Evolutionary conservation across 1,284 basidiomycete genomes (phyloP), one percentile per base, ranked within the genome.

Genomic region (Austroboletus niveus): DNA sequence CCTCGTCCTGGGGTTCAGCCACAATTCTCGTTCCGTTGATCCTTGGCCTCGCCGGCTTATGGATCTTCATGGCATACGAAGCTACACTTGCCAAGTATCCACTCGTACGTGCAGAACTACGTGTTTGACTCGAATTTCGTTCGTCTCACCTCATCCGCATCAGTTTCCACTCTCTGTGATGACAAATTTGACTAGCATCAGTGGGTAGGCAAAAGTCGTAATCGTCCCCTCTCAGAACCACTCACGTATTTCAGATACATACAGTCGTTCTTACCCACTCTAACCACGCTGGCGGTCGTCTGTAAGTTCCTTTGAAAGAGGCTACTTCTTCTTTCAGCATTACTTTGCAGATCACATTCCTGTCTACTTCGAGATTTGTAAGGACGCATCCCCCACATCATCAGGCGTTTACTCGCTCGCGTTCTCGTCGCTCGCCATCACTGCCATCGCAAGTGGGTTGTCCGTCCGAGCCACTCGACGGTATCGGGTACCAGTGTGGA

Each of bases 141-240:
- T n/a, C 12, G 34, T 17, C 27, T 55, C 4, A 45, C 8, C 27
- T 6, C 1, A 9, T 39, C 20, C 38, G 11, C 8, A 41, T 14
- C 14, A 60, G 59, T 46, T 60, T 8, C 59, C 56, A 3, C 29
- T 56, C 17, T 47, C 52, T 2, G 5, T 60, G 32, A 39, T 60
- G 49, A 58, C 52, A 30, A 60, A 59, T 20, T 2, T 36, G 34
- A 59, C 56, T 7, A 55, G 56, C 22, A 15, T 52, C 32, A 59
- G 57, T 31, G 57, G 57, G 55, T 60, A 35, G 38, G 56, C 6
- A 29, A 20, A 31, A 22, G 40, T 20, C 15, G 1, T 10, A 20
- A 32, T 8, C 20, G 5, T 9, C 3, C 7, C 22, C 11, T 34
- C 11, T 38, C 8, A 6, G 12, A 35, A 14, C 7, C 12, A 7